phyloP scores from a whole-genome alignment of 352 stramenopile species.

The Phytopythium oedochilum region DNA sequence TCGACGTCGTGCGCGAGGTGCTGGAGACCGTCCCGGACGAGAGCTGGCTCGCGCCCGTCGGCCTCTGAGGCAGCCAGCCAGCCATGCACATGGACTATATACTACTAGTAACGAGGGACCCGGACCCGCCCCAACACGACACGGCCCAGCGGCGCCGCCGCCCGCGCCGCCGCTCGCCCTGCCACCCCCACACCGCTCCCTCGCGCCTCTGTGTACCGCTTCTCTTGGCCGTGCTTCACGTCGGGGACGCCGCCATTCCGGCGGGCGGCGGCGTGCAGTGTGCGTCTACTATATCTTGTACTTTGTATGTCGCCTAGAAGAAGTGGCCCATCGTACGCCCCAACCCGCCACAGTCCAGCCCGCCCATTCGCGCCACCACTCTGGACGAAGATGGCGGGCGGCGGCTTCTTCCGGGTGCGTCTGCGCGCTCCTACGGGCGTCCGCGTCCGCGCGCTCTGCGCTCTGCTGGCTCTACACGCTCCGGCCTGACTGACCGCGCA shows the following conservation, averaged over 20 bases:
- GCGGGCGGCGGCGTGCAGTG: no score
- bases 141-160: conserved; percentile 1
- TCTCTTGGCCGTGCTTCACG: no score
- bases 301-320: neutral
- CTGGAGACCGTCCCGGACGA: conserved; percentile 33
- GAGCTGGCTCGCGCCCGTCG: conserved; percentile 14
- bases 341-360: no score
- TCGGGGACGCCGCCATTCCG: neutral
- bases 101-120: conserved; percentile 1
- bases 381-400: neutral
- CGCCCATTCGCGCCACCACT: neutral
- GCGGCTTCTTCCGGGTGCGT: conserved; percentile 31
- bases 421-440: no score
- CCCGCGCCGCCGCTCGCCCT: conserved; percentile 1
- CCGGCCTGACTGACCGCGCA: neutral
- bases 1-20: conserved; percentile 66
- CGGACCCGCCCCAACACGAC: neutral
- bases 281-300: no score
- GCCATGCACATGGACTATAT: no score
- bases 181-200: no score
- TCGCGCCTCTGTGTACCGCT: no score
- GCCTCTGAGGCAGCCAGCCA: neutral
- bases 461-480: no score
- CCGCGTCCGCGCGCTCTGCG: no score
- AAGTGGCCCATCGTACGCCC: neutral